These are phyloP conservation scores for Botrytis deweyae DNA, from an alignment of 2,329 filamentous ascomycete genomes.

Conservation along the genomic window DNA sequence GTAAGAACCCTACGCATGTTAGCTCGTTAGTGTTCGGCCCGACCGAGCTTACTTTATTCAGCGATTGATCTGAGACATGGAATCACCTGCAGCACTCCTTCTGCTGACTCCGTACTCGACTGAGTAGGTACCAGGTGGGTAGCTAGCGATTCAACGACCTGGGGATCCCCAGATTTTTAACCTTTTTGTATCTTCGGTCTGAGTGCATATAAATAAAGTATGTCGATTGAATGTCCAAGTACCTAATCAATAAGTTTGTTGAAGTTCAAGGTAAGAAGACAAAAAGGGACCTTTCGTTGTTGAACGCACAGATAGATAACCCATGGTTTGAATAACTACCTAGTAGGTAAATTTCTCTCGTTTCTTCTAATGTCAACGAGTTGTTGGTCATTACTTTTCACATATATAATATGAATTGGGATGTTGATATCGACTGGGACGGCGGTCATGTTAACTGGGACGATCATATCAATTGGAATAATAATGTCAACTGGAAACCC, in stretches of 20 bases:
- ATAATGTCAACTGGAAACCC: too few species aligned
- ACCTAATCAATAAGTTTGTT: background rate
- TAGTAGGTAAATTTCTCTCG: background rate
- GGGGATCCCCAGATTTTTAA: background rate
- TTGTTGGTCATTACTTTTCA: background rate
- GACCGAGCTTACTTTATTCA: background rate
- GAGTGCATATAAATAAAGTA: background rate
- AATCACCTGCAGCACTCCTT: background rate
- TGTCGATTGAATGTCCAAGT: background rate
- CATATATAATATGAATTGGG: too few species aligned
- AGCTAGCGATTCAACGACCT: background rate
- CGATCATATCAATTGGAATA: too few species aligned
- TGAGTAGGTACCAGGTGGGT: too few species aligned
- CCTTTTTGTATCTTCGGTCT: background rate
- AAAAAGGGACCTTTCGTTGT: background rate
- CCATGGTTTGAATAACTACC: background rate
- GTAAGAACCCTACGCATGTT: background rate
- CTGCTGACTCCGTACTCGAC: background rate
- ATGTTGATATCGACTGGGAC: too few species aligned
- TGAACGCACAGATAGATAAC: background rate
- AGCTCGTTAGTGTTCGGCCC: background rate
- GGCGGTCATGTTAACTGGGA: too few species aligned
- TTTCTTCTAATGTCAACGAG: background rate
- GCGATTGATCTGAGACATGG: background rate
- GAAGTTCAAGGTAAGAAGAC: background rate